Evolutionary conservation across 768 basidiomycete genomes (phyloP), one percentile per base, ranked within the genome.

Genomic region (Pisolithus orientalis): DNA sequence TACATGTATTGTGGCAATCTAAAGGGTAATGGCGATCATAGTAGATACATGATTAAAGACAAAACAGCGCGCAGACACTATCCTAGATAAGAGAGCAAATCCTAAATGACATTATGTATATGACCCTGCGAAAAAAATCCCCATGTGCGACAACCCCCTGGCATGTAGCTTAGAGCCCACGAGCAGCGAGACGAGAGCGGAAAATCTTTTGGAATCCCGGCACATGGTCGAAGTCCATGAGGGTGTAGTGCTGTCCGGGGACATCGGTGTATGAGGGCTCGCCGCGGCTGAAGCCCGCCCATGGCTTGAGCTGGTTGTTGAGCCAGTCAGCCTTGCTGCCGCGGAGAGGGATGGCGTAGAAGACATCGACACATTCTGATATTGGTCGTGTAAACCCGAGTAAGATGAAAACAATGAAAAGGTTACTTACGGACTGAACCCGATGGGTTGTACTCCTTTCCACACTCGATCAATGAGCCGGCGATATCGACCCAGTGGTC

Each of bases 401-500:
- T 7, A 7, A 16, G 31, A 8, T 24, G 34, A 3, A n/a, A 7
- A 7, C 24, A 4, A 16, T 3, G 9, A 6, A 6, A 5, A 6
- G 14, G 42, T 6, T 17, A 67, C 65, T 57, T 44, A 66, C 65
- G 56, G 10, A 65, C 64, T 38, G 66, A 68, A 11, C 56, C 24
- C 1, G 50, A 28, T 0, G 65, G 65, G 21, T 62, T 51, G 51
- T 68, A 66, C 2, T 48, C 40, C 54, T 67, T 68, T 0, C 66
- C 65, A 31, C 65, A 66, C 53, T 66, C 62, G 52, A 66, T 68
- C 39, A 66, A n/a, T 6, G 65, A 66, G 1, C 64, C 62, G 0
- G 64, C 66, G 6, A 68, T 62, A 46, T 64, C 53, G 0, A 67
- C 65, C 65, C 65, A 67, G 43, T 67, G 65, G 49, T 59, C 59